phyloP scores from a whole-genome alignment of 805 yeast species.

The Ogataea ganodermae region DNA sequence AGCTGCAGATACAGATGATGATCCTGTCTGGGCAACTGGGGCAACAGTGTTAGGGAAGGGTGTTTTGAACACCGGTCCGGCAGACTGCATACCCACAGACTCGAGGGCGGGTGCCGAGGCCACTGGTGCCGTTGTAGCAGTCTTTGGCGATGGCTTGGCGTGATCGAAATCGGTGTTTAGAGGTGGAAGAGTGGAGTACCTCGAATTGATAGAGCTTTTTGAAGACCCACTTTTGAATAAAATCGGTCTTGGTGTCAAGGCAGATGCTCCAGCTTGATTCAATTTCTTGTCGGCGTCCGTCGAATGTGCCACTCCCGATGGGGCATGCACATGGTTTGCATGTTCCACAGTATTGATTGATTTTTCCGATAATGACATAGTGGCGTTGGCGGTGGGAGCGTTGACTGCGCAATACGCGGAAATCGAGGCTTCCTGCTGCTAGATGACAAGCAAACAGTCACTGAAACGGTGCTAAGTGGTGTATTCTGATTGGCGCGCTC shows the following conservation, averaged over 20 bases:
- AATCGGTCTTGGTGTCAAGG: conserved; percentile 23
- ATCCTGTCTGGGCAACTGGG: not conserved
- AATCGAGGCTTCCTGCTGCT: conserved; percentile 3
- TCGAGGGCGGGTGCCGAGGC: not conserved
- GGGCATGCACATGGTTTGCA: not conserved
- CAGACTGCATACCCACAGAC: not conserved
- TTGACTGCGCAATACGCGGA: conserved; percentile 3
- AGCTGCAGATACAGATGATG: not conserved
- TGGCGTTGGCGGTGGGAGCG: not conserved
- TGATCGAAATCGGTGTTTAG: conserved; percentile 22
- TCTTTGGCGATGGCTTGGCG: not conserved
- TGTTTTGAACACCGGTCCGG: conserved; percentile 3
- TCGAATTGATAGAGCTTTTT: conserved; percentile 13
- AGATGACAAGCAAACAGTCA: not conserved
- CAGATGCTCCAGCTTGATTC: not conserved
- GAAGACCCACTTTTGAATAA: conserved; percentile 21
- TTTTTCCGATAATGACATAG: conserved; percentile 23
- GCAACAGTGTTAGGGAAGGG: not conserved
- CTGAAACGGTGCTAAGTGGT: not conserved
- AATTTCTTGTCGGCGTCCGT: not conserved
- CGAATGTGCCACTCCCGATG: not conserved
- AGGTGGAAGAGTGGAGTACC: conserved; percentile 26
- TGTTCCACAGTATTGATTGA: conserved; percentile 20
- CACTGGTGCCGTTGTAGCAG: not conserved
- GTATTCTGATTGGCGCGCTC: not conserved